Base-by-base conservation (phyloP, 345 rosid species). In the Limnanthes douglasii region DNA sequence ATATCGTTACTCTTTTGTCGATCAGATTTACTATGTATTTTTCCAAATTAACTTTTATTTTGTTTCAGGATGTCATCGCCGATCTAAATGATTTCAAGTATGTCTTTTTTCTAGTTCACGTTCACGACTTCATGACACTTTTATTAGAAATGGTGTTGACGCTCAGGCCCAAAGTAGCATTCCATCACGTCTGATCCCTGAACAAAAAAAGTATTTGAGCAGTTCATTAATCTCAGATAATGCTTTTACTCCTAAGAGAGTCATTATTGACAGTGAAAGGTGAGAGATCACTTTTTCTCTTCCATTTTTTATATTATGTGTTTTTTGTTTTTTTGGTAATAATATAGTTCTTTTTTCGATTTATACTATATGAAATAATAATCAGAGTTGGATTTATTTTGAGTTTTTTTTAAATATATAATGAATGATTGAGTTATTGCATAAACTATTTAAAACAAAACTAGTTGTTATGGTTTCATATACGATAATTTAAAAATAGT, bases 1-100 rank as follows among this genome's bases (percentile, higher is more conserved):
- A 3, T 16, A 37, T 50, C 25, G 27, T 11, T 37, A 6, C 21
- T 19, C 54, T 25, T 17, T 37, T 34, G 31, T 35, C 17, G 17
- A 9, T 27, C 23, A 41, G 49, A 18, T 34, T 44, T 15, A 48
- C 18, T 43, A 26, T 18, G 18, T 24, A 26, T 36, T 41, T 23
- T 40, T 54, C 59, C 24, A 50, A 19, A 25, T 37, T 15, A 6
- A 41, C 20, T 36, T 29, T 39, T 44, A 39, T 40, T 45, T 49
- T 53, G n/a, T 61, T 61, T 35, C 80, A 88, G 97, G 95, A 78
- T 19, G 72, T 53, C 17, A 55, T 71, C 47, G 61, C 43, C 5
- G 66, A 69, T 39, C 46, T 82, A 19, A 61, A 45, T 62, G 92
- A 76, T 72, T 63, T 77, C 72, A 72, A 74, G 94, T 83, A 69